phyloP scores from a whole-genome alignment of 129 eudicot species.

The Arctium lappa region DNA sequence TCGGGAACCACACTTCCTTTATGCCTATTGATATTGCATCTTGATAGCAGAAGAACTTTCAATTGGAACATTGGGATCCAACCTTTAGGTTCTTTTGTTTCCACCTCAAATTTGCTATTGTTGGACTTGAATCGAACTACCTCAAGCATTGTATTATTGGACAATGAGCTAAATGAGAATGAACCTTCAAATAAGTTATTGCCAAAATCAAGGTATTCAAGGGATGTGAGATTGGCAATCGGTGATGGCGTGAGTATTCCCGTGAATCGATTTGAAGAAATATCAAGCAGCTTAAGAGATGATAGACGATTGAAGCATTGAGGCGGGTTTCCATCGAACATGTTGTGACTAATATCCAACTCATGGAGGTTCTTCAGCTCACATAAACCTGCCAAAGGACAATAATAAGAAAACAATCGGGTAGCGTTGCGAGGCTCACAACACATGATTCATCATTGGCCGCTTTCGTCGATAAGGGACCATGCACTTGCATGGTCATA shows the following conservation, averaged over 20 bases:
- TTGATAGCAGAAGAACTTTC: neutral
- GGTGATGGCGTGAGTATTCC: neutral
- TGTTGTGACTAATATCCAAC: slow-evolving; percentile 23
- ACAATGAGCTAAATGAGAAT: neutral
- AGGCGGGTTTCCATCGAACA: neutral
- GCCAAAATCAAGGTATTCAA: neutral
- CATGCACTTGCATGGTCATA: neutral
- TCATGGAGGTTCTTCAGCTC: slow-evolving; percentile 21
- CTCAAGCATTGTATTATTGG: slow-evolving; percentile 14
- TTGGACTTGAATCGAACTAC: neutral
- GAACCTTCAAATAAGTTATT: neutral
- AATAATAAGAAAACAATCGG: no score
- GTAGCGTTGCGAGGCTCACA: no score
- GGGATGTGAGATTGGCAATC: neutral
- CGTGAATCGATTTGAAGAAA: neutral
- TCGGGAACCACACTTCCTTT: neutral
- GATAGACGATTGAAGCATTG: neutral
- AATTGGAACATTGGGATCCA: neutral
- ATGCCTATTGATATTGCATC: neutral
- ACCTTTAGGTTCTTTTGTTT: neutral
- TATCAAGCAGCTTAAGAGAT: neutral
- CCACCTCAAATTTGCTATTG: neutral
- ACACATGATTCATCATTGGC: no score
- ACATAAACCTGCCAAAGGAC: slow-evolving; percentile 17
- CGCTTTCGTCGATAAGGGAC: no score